Conservation (phyloP, 139 green algal species). For the Chlorella vulgaris region DNA sequence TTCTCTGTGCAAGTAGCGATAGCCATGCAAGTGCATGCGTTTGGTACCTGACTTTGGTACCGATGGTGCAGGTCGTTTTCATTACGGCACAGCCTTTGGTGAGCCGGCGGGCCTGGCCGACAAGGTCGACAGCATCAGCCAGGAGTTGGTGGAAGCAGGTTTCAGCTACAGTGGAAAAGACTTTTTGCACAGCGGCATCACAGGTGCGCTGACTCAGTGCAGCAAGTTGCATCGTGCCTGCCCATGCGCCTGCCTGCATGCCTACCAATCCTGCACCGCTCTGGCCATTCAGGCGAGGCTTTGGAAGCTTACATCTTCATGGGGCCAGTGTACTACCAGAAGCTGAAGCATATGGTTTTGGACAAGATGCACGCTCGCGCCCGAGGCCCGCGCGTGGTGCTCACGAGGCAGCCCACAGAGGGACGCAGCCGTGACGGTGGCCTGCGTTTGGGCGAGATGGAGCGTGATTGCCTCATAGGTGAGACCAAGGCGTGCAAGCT, state of each 20-base stretch:
- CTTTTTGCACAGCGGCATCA: conserved; percentile 89
- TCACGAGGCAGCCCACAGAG: conserved; percentile 98
- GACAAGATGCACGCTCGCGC: conserved; percentile 99
- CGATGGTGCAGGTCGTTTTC: conserved; percentile 60
- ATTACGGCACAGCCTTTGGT: conserved; percentile 95
- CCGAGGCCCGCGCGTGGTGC: conserved; percentile 83
- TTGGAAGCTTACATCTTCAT: conserved; percentile 99
- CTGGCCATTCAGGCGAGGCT: conserved; percentile 91
- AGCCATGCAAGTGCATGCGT: neutral
- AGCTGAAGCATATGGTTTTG: conserved; percentile 99
- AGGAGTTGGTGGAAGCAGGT: conserved; percentile 82
- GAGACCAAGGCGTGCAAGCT: neutral
- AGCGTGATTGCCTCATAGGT: conserved; percentile 97
- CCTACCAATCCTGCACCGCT: neutral
- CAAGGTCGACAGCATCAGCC: conserved; percentile 67
- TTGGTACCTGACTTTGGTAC: too few relatives aligned
- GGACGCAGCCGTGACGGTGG: conserved; percentile 92
- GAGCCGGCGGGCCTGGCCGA: conserved; percentile 85
- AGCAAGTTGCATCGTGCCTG: neutral
- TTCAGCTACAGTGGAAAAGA: conserved; percentile 95
- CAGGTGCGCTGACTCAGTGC: conserved; percentile 62
- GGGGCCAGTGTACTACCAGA: conserved; percentile 99
- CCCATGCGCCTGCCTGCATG: neutral
- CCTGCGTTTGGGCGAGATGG: conserved; percentile 96
- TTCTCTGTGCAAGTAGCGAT: neutral